Conservation (phyloP, 2,329 filamentous ascomycete species). For the Conoideocrella luteorostrata region DNA sequence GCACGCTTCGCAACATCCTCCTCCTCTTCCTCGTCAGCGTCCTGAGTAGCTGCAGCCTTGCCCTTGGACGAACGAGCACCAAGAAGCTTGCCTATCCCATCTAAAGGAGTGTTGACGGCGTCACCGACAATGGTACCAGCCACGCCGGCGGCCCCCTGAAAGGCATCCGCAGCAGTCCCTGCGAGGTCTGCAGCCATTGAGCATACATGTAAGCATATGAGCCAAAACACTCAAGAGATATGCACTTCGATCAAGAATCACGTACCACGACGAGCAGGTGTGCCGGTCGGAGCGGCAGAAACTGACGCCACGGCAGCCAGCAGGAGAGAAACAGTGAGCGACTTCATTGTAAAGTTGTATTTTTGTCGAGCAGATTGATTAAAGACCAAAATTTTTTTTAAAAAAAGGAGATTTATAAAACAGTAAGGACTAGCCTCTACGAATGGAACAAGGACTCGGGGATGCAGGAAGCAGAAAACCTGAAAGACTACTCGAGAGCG, state of each 20-base stretch:
- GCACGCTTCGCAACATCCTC: neutral
- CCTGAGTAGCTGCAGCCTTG: neutral
- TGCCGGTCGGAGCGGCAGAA: constrained; percentile 3
- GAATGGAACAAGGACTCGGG: neutral
- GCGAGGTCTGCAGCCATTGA: neutral
- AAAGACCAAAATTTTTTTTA: no score
- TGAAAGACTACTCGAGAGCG: no score
- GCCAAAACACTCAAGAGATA: no score
- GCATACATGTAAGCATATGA: neutral
- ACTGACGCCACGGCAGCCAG: constrained; percentile 1
- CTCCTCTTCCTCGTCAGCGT: neutral
- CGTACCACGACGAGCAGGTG: neutral
- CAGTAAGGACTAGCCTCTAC: neutral
- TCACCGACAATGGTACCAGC: neutral
- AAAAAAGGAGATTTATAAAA: neutral
- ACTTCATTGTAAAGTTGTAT: constrained; percentile 2
- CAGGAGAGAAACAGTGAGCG: constrained; percentile 1
- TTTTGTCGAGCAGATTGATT: no score
- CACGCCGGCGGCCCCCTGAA: neutral
- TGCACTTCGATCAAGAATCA: no score
- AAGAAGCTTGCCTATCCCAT: neutral
- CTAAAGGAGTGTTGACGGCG: neutral
- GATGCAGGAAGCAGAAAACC: no score
- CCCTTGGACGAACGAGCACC: neutral
- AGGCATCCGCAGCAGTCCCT: neutral